Evolutionary conservation across 1,284 basidiomycete genomes (phyloP), one percentile per base, ranked within the genome.

Genomic region (Phenoliferia sp.): DNA sequence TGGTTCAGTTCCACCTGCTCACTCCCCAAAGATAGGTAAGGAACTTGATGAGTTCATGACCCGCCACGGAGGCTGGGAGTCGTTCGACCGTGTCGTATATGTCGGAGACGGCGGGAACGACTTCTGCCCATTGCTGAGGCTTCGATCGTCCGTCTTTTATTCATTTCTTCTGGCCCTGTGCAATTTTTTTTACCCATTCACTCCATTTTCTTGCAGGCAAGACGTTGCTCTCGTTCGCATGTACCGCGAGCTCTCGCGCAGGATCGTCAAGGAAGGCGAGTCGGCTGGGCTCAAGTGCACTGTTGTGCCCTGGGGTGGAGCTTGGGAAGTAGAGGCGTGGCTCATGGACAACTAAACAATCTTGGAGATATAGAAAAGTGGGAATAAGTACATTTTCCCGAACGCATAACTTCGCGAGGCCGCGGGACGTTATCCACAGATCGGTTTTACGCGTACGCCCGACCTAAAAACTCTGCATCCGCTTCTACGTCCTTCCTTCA

Each of bases 31-130:
- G 2, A 7, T 73, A 92, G 90, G 95, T 52, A 88, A 90, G 73
- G 95, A 99, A 79, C 84, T 99, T 34, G 85, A 89, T 5, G 86
- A 87, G 0, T 97, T 90, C 82, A 82, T 95, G 55, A 81, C 81
- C 2, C 82, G 86, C n/a, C 83, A 90, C 70, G 83, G 84, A n/a
- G 83, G 85, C 19, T 81, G 82, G 36, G 78, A 79, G 7, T 67
- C 75, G 4, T 98, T 84, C 76, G 89, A 95, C 70, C 86, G 89
- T 63, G 83, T 97, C 70, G 83, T 93, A 57, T 99, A 97, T 78
- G 85, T 98, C 64, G 96, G 95, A 29, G 95, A 99, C 50, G 95
- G 95, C 2, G 84, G 85, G 16, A 99, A 99, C 79, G 96, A 99
- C 79, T 97, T 91, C 78, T 99, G 96, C 78, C 94, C 95, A 4